Evolutionary conservation across 75 land plant genomes (phyloP), one percentile per base, ranked within the genome.

Genomic region (Pinus albicaulis): DNA sequence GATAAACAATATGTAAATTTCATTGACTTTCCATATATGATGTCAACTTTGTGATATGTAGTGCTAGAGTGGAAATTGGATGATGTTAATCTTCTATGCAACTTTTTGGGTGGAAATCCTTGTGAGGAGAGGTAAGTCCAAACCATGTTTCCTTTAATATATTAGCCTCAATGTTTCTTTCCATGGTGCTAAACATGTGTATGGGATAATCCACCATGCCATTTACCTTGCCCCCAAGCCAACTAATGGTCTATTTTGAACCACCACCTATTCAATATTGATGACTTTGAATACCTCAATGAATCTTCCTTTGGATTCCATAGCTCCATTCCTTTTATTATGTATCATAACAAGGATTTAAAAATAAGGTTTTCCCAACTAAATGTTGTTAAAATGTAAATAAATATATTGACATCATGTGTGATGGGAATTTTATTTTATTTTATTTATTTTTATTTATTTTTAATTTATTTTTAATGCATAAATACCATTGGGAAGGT

Each of bases 321-420:
- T 72, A 98, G 99, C 4, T 87, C 98, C 2, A 78, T 97, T 59
- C 99, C 99, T 0, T 87, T 94, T 58, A 97, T 97, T 95, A 53
- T 94, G 16, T 86, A 93, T 2, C 99, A 97, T 73, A 88, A 91
- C 26, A 82, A 80, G 68, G 55, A 68, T 2, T 36, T 74, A 1
- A 83, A 86, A 48, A 76, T 89, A 7, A 98, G 99, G 25, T 98
- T 98, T 76, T 98, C 94, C 77, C 86, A 93, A 91, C 78, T 94
- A 57, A 94, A 98, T 84, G 86, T 98, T 60, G 99, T 98, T 15
- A 98, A 98, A 60, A 98, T 98, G 98, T 98, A 92, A 58, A 89
- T 98, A 56, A 98, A 98, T 86, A 98, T 98, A 1, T 76, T 98
- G 34, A 88, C 88, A n/a, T 59, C 77, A 7, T 94, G 34, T 92